phyloP scores from a whole-genome alignment of 2,329 filamentous ascomycete species.

The Fusarium sambucinum region DNA sequence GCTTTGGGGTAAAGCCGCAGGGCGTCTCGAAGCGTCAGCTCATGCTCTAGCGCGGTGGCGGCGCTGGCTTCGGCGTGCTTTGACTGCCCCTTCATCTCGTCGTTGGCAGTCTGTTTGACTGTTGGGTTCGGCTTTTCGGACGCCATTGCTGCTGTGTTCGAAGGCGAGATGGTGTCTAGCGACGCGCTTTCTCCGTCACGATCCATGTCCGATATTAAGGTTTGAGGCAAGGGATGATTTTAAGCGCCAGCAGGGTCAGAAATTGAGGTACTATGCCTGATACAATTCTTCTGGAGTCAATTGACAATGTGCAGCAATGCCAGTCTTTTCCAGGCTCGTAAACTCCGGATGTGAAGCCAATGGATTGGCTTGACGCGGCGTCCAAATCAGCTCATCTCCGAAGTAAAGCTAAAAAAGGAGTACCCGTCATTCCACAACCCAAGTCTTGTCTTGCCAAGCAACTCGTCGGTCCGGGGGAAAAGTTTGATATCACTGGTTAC shows the following conservation, averaged over 20 bases:
- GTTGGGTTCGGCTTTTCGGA: not conserved
- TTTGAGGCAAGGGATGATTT: not conserved
- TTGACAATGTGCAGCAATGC: not conserved
- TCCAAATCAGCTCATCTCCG: conserved; percentile 13
- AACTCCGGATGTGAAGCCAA: not conserved
- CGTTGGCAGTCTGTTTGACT: not conserved
- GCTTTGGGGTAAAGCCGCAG: conserved; percentile 58
- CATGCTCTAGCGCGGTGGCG: conserved; percentile 57
- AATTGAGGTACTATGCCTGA: not conserved
- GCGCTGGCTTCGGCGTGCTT: conserved; percentile 46
- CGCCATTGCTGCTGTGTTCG: conserved; percentile 13
- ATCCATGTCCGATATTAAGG: conserved; percentile 15
- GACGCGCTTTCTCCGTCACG: conserved; percentile 16
- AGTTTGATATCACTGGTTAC: not conserved
- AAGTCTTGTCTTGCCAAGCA: not conserved
- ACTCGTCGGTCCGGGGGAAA: conserved; percentile 25
- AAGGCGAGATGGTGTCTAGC: conserved; percentile 14
- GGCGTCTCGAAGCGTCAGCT: conserved; percentile 53
- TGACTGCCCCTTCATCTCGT: not conserved
- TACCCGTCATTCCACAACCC: conserved; percentile 16
- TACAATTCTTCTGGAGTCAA: not conserved
- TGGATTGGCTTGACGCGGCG: conserved; percentile 1
- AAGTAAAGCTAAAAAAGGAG: conserved; percentile 12
- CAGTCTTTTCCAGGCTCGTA: not conserved
- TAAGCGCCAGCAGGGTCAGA: not conserved